Base-by-base conservation (phyloP, 768 basidiomycete genomes). In the Boletus subcaerulescens region DNA sequence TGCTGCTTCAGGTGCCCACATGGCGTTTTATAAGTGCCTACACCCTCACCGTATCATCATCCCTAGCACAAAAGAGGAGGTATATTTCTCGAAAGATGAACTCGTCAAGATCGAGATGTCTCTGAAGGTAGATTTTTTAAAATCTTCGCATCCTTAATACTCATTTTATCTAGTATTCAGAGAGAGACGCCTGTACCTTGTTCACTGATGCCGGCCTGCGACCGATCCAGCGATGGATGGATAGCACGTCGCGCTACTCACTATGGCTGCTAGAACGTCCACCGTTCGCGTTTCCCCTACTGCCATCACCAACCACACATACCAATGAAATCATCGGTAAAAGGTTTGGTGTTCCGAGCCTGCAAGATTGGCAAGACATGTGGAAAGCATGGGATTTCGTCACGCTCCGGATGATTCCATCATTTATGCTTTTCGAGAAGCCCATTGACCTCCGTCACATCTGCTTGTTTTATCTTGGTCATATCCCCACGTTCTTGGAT, bases 401-500 rank as follows among this genome's bases (percentile, higher is more conserved):
- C 45, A 91, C 90, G 13, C 76, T 83, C 53, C 79, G 79, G 45
- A 96, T 98, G 93, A 93, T 98, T 51, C 87, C 93, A 0, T 74
- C 80, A 18, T 81, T 85, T 26, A 90, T 98, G 88, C 76, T 96
- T 24, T 86, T 86, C 67, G 77, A 90, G 67, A 96, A 91, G 67
- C 95, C 96, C 4, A 98, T 98, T 57, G 87, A 97, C 65, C 75
- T 98, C 44, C 81, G 97, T 31, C 95, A 98, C 70, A 93, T 96
- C 53, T 96, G 93, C 65, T 78, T 98, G n/a, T 99, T 99, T 74
- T 98, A 98, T 71, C 66, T 92, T 13, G 96, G 96, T 0, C 97
- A 98, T 68, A 93, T 98, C 44, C 93, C 93, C 2, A 80, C 91
- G 18, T 97, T 96, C 75, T 71, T 95, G 58, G 95, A 97, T 64